Base-by-base conservation (phyloP, 129 eudicot species). In the Artemisia annua region DNA sequence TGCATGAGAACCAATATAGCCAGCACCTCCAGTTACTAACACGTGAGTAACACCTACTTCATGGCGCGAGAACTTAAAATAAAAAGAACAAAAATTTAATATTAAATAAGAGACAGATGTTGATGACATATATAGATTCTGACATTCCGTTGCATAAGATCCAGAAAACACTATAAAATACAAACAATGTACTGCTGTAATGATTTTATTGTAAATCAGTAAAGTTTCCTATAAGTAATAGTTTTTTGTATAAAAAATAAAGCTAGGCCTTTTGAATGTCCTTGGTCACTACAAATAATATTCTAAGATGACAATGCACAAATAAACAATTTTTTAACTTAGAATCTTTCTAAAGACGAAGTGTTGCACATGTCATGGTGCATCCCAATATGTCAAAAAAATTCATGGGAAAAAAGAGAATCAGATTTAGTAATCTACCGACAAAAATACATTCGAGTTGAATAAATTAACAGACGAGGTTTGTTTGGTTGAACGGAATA, bases 1-100 rank as follows among this genome's bases (percentile, higher is more conserved):
- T 48, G 97, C 97, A 83, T 91, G 97, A 59, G 97, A 91, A 69
- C 97, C 97, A 26, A 91, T 91, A 70, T 84, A 91, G 9, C 97
- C 97, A 57, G 97, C 96, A 63, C 97, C 97, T 63, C 97, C 97
- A 2, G 97, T 91, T 52, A 91, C 97, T 65, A 91, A 66, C 66
- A 91, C 96, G 58, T 91, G 97, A 1, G 96, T 88, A 11, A 91
- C 86, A 12, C 96, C 96, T 20, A 43, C 59, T 82, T 90, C 96
- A 49, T 55, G 88, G 24, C 16, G 78, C 61, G 96, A 89, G 69
- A 89, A 89, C 91, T 91, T 55, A 46, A 46, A 71, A 69, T 61
- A 7, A 63, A 46, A 66, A 76, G 61, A 64, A 11, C 17, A 2
- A 32, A 46, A 52, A 8, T 2, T 11, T 11, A 16, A 28, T 11